Base-by-base conservation (phyloP, 2,329 filamentous ascomycete genomes). In the Aspergillus latus region DNA sequence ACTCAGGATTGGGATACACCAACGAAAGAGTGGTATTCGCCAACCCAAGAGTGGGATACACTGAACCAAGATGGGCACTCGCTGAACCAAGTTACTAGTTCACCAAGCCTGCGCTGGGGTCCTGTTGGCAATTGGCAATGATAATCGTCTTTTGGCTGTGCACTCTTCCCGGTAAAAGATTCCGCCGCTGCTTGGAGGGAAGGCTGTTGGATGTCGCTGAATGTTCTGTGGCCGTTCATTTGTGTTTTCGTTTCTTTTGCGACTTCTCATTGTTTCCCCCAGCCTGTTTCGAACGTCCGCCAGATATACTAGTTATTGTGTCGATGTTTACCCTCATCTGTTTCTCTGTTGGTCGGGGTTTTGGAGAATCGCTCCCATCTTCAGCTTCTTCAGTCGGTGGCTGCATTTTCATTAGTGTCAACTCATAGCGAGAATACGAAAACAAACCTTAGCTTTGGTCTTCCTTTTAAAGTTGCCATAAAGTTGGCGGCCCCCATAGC, bases 391-490 rank as follows among this genome's bases (percentile, higher is more conserved):
- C 57, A 11, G 54, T 57, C 51, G 57, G 55, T 56, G 13, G 16
- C 59, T 50, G 57, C 54, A 43, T 7, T 29, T 44, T 32, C 42
- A 21, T 59, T 42, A 52, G 54, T 6, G 29, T 53, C 8, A 26
- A 32, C n/a, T 34, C 13, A 15, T 42, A 10, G 3, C 30, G 0
- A 21, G 28, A n/a, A 39, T 32, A 8, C 2, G 34, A 49, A 28
- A 10, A 69, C 72, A 43, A 49, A 67, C 67, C 52, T 55, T 49
- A 11, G 50, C 56, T 55, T 66, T 64, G 53, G 66, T 63, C 54
- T 72, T 75, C 52, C 68, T 68, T 61, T 69, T 74, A 50, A 71
- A 76, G 46, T 71, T 72, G 6, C 74, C 74, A 56, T 72, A 77
- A n/a, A 66, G 57, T 45, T 68, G 67, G 13, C 74, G 66, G 10